These are phyloP conservation scores for Rhodotorula diobovata DNA, from an alignment of 768 basidiomycete genomes.

Conservation along the genomic window DNA sequence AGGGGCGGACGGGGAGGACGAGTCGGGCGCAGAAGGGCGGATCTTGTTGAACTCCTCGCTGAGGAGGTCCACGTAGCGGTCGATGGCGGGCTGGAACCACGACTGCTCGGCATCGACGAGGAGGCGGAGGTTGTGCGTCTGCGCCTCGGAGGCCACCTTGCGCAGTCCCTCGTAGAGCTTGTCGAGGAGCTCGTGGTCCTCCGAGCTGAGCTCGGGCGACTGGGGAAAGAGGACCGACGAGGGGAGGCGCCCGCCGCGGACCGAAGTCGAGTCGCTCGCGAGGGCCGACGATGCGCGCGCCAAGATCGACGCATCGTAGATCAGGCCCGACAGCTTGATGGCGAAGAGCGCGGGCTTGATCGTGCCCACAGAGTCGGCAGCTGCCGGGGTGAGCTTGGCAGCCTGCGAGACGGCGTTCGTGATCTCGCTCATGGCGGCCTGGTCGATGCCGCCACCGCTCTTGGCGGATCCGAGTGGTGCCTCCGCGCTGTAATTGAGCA, in stretches of 20 bases:
- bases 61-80: slow-evolving; percentile 41
- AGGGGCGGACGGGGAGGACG: slow-evolving; percentile 1
- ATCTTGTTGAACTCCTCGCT: slow-evolving; percentile 42
- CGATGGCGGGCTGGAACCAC: slow-evolving; percentile 44
- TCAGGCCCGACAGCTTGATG: slow-evolving; percentile 41
- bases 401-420: slow-evolving; percentile 26
- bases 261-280: slow-evolving; percentile 1
- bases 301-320: slow-evolving; percentile 34
- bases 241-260: slow-evolving; percentile 15
- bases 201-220: slow-evolving; percentile 26
- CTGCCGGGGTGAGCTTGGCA: slow-evolving; percentile 18
- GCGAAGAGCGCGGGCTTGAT: slow-evolving; percentile 40
- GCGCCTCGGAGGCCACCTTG: slow-evolving; percentile 35
- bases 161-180: slow-evolving; percentile 38
- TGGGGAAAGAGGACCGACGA: slow-evolving; percentile 22
- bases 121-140: slow-evolving; percentile 38
- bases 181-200: slow-evolving; percentile 38
- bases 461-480: slow-evolving; percentile 21
- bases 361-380: background rate
- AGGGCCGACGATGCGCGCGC: slow-evolving; percentile 32
- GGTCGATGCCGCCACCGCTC: slow-evolving; percentile 19
- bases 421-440: slow-evolving; percentile 27
- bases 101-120: slow-evolving; percentile 44
- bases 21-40: background rate
- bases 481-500: slow-evolving; percentile 43